Evolutionary conservation across 1,284 basidiomycete species (phyloP).

Genomic region (Porodaedalea pini): DNA sequence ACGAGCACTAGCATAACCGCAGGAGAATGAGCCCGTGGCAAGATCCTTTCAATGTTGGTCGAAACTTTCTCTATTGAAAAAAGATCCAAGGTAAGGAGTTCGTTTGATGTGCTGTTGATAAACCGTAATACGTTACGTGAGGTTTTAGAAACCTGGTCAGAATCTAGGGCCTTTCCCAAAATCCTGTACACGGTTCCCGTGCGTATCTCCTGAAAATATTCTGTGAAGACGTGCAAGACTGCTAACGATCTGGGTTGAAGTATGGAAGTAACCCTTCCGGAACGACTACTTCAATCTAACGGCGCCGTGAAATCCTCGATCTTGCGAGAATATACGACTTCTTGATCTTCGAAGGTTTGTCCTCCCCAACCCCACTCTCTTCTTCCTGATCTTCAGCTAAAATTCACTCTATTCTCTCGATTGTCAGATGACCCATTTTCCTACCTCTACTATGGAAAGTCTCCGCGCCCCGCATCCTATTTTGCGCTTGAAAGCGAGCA

Average conservation of each 20-base stretch:
- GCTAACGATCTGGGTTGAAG: no score
- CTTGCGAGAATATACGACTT: slow-evolving; percentile 76
- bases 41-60: no score
- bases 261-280: slow-evolving; percentile 85
- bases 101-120: no score
- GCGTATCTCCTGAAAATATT: slow-evolving; percentile 32
- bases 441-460: slow-evolving; percentile 66
- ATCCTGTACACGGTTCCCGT: slow-evolving; percentile 82
- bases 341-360: slow-evolving; percentile 78
- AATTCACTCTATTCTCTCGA: no score
- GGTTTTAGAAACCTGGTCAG: slow-evolving; percentile 75
- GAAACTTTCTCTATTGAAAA: no score
- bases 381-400: neutral
- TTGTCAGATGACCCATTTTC: slow-evolving; percentile 76
- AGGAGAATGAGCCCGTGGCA: no score
- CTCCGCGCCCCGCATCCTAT: slow-evolving; percentile 66
- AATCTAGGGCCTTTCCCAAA: slow-evolving; percentile 64
- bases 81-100: no score
- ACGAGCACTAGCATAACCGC: no score
- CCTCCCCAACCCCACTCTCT: neutral
- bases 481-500: slow-evolving; percentile 67
- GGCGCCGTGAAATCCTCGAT: slow-evolving; percentile 75
- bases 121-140: slow-evolving; percentile 63
- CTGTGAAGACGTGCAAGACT: no score
- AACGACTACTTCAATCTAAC: slow-evolving; percentile 66